These are phyloP conservation scores for Barnettozyma sp. DNA, from an alignment of 805 yeast genomes.

Conservation along the genomic window DNA sequence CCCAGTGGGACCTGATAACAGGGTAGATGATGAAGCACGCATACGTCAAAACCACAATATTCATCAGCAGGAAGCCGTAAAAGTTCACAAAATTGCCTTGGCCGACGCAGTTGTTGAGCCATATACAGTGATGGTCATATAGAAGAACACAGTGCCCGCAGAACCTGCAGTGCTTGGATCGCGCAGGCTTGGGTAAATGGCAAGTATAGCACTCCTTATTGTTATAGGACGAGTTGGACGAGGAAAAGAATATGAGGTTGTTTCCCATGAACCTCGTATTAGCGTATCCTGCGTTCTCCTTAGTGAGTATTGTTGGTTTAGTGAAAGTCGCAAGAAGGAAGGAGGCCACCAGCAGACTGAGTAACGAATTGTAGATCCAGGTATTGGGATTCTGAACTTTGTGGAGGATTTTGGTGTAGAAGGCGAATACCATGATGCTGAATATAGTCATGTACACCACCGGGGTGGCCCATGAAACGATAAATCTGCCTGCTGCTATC, in stretches of 20 bases:
- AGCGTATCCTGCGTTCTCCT: constrained; percentile 1
- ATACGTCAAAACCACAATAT: constrained; percentile 38
- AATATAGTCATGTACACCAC: constrained; percentile 14
- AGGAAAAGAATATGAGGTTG: constrained; percentile 17
- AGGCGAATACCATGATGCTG: constrained; percentile 10
- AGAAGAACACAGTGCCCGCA: constrained; percentile 57
- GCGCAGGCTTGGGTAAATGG: constrained; percentile 53
- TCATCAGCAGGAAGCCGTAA: constrained; percentile 44
- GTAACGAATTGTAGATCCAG: constrained; percentile 11
- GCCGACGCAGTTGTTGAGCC: constrained; percentile 75
- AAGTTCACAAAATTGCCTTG: constrained; percentile 57
- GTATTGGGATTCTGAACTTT: constrained; percentile 17
- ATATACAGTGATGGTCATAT: constrained; percentile 71
- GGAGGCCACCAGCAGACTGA: constrained; percentile 5
- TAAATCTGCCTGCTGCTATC: neutral
- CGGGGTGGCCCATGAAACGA: constrained; percentile 19
- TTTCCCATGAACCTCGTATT: constrained; percentile 12
- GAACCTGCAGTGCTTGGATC: constrained; percentile 68
- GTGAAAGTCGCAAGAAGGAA: constrained; percentile 14
- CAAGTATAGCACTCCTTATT: constrained; percentile 46
- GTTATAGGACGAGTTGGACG: too few species aligned
- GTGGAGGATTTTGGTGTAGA: constrained; percentile 12
- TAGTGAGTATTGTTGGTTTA: constrained; percentile 9
- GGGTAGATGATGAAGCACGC: constrained; percentile 28
- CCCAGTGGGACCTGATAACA: too few species aligned